These are phyloP conservation scores for Gynostemma pentaphyllum DNA, from an alignment of 306 rosid species.

Conservation along the genomic window DNA sequence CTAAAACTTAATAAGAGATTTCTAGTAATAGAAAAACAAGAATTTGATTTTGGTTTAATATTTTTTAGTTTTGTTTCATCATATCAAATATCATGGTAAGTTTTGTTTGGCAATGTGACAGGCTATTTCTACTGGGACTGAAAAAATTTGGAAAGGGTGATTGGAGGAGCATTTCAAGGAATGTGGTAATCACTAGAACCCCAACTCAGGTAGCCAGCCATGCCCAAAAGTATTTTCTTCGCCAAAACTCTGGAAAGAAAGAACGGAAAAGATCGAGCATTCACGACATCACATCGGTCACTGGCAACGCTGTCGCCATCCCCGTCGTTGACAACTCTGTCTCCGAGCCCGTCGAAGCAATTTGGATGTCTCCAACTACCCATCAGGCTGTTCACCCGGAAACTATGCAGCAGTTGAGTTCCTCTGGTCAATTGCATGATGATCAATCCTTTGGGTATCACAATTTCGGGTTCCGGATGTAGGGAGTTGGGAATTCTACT, in stretches of 20 bases:
- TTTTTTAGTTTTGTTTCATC: not conserved
- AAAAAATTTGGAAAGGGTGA: slow-evolving; percentile 73
- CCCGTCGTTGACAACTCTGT: slow-evolving; percentile 28
- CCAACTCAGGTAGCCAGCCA: slow-evolving; percentile 97
- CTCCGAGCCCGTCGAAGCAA: slow-evolving; percentile 30
- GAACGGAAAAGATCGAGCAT: slow-evolving; percentile 91
- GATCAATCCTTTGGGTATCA: slow-evolving; percentile 16
- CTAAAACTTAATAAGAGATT: not conserved
- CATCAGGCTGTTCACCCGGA: slow-evolving; percentile 8
- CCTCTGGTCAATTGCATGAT: slow-evolving; percentile 11
- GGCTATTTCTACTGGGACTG: slow-evolving; percentile 65
- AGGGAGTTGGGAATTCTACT: not conserved
- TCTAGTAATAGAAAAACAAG: not conserved
- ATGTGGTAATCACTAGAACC: slow-evolving; percentile 74
- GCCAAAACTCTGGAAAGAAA: slow-evolving; percentile 56
- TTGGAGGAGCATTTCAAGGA: slow-evolving; percentile 95
- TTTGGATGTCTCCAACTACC: slow-evolving; percentile 39
- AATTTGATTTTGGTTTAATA: not conserved
- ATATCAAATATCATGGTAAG: not conserved
- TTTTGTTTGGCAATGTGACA: slow-evolving; percentile 10
- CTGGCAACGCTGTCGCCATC: slow-evolving; percentile 19
- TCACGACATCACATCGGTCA: slow-evolving; percentile 78
- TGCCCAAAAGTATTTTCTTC: slow-evolving; percentile 84
- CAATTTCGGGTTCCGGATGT: slow-evolving; percentile 25
- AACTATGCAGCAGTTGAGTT: slow-evolving; percentile 20